A percentile compares a stretch with the other conserved stretches of the same genome.
These are phyloP conservation scores for Poa pratensis DNA, from an alignment of 176 grass and related monocot genomes.

Conservation along the genomic window DNA sequence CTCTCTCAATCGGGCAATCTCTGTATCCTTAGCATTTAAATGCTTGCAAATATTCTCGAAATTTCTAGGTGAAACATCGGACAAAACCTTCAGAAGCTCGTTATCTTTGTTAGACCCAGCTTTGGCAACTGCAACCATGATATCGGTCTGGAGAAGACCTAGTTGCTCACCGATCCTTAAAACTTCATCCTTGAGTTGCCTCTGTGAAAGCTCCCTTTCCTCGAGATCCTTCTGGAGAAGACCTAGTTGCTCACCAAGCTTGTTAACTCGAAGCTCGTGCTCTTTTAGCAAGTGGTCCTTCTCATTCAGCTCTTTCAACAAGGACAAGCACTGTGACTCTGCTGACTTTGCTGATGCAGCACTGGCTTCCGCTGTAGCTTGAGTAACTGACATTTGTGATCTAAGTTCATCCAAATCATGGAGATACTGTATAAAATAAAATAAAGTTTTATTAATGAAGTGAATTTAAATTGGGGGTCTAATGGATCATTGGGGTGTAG, in stretches of 20 bases:
- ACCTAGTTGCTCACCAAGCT: constrained; percentile 68
- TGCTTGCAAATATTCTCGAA: constrained; percentile 76
- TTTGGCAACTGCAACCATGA: constrained; percentile 67
- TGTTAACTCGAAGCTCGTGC: constrained; percentile 77
- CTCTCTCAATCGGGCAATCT: constrained; percentile 79
- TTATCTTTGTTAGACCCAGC: constrained; percentile 64
- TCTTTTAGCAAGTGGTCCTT: constrained; percentile 63
- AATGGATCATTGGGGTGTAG: neutral
- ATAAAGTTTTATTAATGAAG: neutral
- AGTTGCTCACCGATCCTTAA: constrained; percentile 64
- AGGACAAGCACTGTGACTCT: constrained; percentile 60
- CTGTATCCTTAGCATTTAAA: constrained; percentile 79
- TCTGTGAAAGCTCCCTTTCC: constrained; percentile 75
- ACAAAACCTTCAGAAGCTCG: constrained; percentile 72
- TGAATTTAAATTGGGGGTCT: neutral
- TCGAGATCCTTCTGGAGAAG: constrained; percentile 74
- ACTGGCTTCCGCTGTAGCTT: constrained; percentile 78
- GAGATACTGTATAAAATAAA: constrained; percentile 56
- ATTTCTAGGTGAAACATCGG: constrained; percentile 80
- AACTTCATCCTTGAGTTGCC: constrained; percentile 73
- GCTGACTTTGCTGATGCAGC: constrained; percentile 75
- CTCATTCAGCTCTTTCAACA: constrained; percentile 80
- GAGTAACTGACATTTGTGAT: constrained; percentile 65
- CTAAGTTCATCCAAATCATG: constrained; percentile 71
- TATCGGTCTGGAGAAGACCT: too few species aligned